These are phyloP conservation scores for Petrea volubilis DNA, from an alignment of 257 asterid genomes.

Conservation along the genomic window DNA sequence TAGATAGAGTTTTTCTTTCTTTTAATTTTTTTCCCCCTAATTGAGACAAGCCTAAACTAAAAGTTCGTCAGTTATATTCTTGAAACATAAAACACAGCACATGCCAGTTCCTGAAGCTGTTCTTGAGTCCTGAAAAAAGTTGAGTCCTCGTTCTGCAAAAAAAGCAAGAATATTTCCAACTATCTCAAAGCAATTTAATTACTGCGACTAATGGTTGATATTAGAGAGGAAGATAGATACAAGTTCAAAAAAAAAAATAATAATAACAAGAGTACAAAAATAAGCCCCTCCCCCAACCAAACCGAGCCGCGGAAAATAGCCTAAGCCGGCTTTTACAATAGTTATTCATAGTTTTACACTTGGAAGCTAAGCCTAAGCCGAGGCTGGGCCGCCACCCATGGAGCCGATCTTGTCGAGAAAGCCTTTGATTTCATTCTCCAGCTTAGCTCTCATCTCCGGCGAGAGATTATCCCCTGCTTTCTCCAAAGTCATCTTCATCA, in stretches of 20 bases:
- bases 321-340: background rate
- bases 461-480: conserved; percentile 62
- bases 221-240: conserved; percentile 6
- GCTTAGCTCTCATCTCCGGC: conserved; percentile 53
- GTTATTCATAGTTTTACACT: conserved; percentile 17
- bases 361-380: conserved; percentile 37
- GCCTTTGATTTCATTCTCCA: conserved; percentile 69
- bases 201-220: conserved; percentile 12
- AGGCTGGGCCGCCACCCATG: conserved; percentile 46
- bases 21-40: too few relatives aligned
- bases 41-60: too few relatives aligned
- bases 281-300: conserved; percentile 5
- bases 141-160: too few relatives aligned
- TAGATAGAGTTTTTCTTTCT: too few relatives aligned
- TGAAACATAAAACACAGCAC: too few relatives aligned
- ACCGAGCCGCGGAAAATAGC: background rate
- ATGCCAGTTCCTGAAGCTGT: too few relatives aligned
- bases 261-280: conserved; percentile 7
- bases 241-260: conserved; percentile 25
- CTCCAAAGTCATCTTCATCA: conserved; percentile 70
- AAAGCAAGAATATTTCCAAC: conserved; percentile 2
- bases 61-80: too few relatives aligned
- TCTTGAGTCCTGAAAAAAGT: background rate
- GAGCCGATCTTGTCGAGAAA: conserved; percentile 56
- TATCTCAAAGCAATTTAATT: conserved; percentile 4